These are phyloP conservation scores for Planoprotostelium fungivorum DNA, from an alignment of 78 protist genomes.

Conservation along the genomic window DNA sequence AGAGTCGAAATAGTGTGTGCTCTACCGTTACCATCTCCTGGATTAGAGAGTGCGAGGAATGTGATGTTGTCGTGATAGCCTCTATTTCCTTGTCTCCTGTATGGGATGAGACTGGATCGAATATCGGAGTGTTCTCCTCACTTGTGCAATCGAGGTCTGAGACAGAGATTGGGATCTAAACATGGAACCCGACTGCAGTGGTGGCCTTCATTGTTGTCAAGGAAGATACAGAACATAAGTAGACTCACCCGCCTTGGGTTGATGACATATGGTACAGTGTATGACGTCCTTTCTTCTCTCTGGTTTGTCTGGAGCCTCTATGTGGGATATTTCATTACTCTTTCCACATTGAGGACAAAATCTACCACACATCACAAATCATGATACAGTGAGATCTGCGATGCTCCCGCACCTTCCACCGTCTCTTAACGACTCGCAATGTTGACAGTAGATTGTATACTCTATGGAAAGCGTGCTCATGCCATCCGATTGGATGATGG, in stretches of 20 bases:
- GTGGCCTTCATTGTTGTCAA: not conserved
- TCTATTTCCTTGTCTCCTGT: not conserved
- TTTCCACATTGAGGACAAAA: not conserved
- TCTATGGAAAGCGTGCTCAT: too few species aligned
- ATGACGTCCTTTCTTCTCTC: not conserved
- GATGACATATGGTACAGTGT: not conserved
- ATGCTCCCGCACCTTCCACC: too few species aligned
- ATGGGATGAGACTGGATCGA: not conserved
- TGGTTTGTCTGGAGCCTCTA: not conserved
- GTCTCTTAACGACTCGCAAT: too few species aligned
- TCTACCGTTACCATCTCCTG: too few species aligned
- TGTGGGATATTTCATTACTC: too few species aligned
- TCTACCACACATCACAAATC: too few species aligned
- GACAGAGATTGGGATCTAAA: not conserved
- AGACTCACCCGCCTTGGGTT: not conserved
- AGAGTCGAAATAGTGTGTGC: not conserved
- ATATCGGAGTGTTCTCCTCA: too few species aligned
- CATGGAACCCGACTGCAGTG: not conserved
- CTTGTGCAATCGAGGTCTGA: not conserved
- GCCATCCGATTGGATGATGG: too few species aligned
- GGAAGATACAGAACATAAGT: not conserved
- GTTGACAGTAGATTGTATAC: too few species aligned
- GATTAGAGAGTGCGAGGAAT: not conserved
- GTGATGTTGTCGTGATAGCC: not conserved
- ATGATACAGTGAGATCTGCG: not conserved